These are phyloP conservation scores for Gymnopus androsaceus DNA, from an alignment of 1,284 basidiomycete genomes.

Conservation along the genomic window DNA sequence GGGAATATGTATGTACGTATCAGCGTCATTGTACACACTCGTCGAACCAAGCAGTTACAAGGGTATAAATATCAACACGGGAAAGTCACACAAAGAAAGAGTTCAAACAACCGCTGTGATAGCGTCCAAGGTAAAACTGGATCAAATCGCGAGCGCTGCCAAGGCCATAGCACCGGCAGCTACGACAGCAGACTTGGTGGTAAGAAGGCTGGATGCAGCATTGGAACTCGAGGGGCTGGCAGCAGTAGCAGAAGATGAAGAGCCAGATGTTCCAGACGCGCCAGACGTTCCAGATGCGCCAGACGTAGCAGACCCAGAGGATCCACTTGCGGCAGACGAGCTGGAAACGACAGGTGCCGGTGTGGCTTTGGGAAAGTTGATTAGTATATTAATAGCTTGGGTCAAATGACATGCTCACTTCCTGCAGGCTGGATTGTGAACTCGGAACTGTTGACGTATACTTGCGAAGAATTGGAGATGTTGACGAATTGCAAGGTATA, in stretches of 20 bases:
- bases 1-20: background rate
- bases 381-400: background rate
- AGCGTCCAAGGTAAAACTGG: background rate
- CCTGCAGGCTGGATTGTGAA: background rate
- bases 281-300: conserved; percentile 2
- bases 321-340: background rate
- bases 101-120: background rate
- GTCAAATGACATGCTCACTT: background rate
- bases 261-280: background rate
- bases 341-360: background rate
- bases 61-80: too few species aligned
- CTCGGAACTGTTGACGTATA: conserved; percentile 1
- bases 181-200: conserved; percentile 1
- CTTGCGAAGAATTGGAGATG: conserved; percentile 1
- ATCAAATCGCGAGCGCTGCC: conserved; percentile 4
- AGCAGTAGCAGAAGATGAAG: too few species aligned
- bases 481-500: conserved; percentile 7
- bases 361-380: background rate
- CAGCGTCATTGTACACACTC: background rate
- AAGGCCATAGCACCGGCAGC: conserved; percentile 2
- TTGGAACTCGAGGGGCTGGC: background rate
- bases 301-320: conserved; percentile 2
- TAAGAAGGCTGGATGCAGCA: background rate
- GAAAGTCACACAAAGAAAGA: background rate
- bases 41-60: too few species aligned